Evolutionary conservation across 129 eudicot genomes (phyloP).

Genomic region (Tanacetum coccineum): DNA sequence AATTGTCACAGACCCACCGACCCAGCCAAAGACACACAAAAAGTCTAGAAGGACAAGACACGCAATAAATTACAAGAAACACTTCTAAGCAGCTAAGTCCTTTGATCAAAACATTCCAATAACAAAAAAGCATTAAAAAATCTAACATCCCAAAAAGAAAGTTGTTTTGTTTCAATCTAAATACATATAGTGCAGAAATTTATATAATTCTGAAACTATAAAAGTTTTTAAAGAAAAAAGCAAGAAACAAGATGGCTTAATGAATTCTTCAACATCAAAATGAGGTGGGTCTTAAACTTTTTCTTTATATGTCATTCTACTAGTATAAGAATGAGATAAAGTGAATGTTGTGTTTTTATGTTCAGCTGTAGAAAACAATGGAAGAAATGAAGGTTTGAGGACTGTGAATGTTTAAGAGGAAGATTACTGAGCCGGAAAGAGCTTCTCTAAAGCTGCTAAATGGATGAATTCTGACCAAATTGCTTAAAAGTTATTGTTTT

Average conservation of each 20-base stretch:
- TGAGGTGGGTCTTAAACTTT: constrained; percentile 37
- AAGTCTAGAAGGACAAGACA: no score
- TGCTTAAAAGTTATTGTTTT: constrained; percentile 48
- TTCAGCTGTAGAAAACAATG: constrained; percentile 46
- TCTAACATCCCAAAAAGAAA: background rate
- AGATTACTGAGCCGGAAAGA: constrained; percentile 86
- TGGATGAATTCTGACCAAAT: constrained; percentile 52
- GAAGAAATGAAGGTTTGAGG: constrained; percentile 52
- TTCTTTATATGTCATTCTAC: constrained; percentile 8
- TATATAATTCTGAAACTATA: constrained; percentile 3
- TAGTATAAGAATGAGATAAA: background rate
- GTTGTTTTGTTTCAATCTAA: constrained; percentile 9
- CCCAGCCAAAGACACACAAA: background rate
- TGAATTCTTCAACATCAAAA: constrained; percentile 43
- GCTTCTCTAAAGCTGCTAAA: constrained; percentile 79
- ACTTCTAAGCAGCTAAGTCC: constrained; percentile 2
- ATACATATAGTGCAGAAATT: constrained; percentile 1
- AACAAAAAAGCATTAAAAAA: background rate
- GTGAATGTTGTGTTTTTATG: constrained; percentile 27
- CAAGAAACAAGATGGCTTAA: constrained; percentile 28
- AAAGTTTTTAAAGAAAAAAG: constrained; percentile 6
- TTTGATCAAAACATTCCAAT: constrained; percentile 18
- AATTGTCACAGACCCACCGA: constrained; percentile 27
- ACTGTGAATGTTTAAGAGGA: constrained; percentile 84
- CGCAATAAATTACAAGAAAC: no score